A percentile compares a stretch with the other conserved stretches of the same genome.
Conservation (phyloP, 306 rosid genomes). For the Trifolium subterraneum region DNA sequence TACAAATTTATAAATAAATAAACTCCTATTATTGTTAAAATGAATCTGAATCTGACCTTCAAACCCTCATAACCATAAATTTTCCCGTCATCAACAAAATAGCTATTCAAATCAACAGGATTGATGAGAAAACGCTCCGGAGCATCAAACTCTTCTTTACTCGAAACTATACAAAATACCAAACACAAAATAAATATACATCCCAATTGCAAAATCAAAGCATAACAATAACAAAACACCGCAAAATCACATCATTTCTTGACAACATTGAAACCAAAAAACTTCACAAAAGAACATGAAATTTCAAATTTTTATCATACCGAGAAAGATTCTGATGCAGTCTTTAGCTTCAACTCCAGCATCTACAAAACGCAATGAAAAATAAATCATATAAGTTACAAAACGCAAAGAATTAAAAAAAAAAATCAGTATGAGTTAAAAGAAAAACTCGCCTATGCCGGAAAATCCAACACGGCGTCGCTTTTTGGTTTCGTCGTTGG, state of each 20-base stretch:
- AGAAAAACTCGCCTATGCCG: slow-evolving; percentile 25
- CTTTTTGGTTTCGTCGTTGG: slow-evolving; percentile 57
- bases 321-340: slow-evolving; percentile 78
- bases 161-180: slow-evolving; percentile 57
- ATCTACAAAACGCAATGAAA: slow-evolving; percentile 47
- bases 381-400: background rate
- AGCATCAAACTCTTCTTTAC: slow-evolving; percentile 69
- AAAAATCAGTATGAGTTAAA: background rate
- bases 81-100: slow-evolving; percentile 78
- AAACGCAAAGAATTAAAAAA: background rate
- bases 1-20: background rate
- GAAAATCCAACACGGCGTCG: slow-evolving; percentile 82
- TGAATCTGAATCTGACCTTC: no score
- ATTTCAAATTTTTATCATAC: slow-evolving; percentile 46
- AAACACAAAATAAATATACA: slow-evolving; percentile 26
- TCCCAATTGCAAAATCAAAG: background rate
- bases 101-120: slow-evolving; percentile 72
- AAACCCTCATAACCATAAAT: slow-evolving; percentile 86
- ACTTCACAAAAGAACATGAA: background rate
- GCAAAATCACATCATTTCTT: no score
- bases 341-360: slow-evolving; percentile 80
- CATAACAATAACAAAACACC: background rate
- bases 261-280: background rate
- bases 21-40: no score
- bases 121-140: slow-evolving; percentile 56